phyloP scores from a whole-genome alignment of 2,329 filamentous ascomycete genomes.

The Cytospora piceae region DNA sequence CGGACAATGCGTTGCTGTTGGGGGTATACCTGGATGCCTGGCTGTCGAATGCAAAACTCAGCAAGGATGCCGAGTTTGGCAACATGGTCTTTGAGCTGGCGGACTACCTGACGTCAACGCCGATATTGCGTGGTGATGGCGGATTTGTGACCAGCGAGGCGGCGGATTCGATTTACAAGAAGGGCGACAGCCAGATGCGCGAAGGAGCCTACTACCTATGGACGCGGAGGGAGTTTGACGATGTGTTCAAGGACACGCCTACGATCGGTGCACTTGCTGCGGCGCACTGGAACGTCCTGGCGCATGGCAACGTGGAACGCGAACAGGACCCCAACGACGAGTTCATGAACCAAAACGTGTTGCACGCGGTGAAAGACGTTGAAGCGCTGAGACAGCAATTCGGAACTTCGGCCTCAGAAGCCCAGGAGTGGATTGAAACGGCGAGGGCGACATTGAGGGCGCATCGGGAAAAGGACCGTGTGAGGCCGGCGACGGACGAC shows the following conservation, averaged over 20 bases:
- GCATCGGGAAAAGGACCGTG: slow-evolving; percentile 74
- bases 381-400: slow-evolving; percentile 75
- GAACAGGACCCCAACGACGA: slow-evolving; percentile 90
- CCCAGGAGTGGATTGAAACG: slow-evolving; percentile 66
- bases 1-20: slow-evolving; percentile 87
- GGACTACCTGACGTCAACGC: slow-evolving; percentile 77
- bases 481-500: slow-evolving; percentile 78
- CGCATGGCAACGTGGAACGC: slow-evolving; percentile 83
- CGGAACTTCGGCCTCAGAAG: slow-evolving; percentile 69
- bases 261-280: slow-evolving; percentile 75
- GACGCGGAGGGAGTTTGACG: slow-evolving; percentile 85
- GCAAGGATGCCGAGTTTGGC: slow-evolving; percentile 69
- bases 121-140: slow-evolving; percentile 69
- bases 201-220: slow-evolving; percentile 96
- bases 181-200: slow-evolving; percentile 77
- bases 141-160: slow-evolving; percentile 89
- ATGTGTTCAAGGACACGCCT: slow-evolving; percentile 60
- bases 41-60: slow-evolving; percentile 51
- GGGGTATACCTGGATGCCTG: slow-evolving; percentile 87
- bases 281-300: slow-evolving; percentile 80
- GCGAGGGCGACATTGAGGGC: slow-evolving; percentile 71
- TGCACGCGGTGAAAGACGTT: slow-evolving; percentile 71
- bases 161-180: slow-evolving; percentile 78
- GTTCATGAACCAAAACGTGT: slow-evolving; percentile 90
- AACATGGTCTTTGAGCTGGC: slow-evolving; percentile 80